Conservation (phyloP, 2,329 filamentous ascomycete species). For the Rhynchosporium agropyri region DNA sequence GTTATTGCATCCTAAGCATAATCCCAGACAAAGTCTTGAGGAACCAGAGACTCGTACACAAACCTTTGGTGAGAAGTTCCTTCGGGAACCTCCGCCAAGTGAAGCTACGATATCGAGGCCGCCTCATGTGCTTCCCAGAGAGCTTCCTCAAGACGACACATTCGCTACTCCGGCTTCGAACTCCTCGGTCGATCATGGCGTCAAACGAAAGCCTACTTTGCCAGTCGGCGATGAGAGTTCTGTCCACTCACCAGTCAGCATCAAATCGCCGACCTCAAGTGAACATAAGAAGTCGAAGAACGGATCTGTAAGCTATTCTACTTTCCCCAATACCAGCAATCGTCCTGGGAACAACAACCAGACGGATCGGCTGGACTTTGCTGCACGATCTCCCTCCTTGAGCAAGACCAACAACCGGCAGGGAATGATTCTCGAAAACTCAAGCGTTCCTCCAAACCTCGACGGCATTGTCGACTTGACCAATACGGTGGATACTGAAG, state of each 20-base stretch:
- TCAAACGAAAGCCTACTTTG: constrained; percentile 20
- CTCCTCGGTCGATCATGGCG: constrained; percentile 9
- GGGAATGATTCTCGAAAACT: constrained; percentile 26
- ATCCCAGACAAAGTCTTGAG: too few species aligned
- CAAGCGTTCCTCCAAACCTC: constrained; percentile 29
- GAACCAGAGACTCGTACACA: constrained; percentile 9
- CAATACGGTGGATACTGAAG: constrained; percentile 39
- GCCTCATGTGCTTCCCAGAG: background rate
- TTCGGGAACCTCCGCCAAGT: constrained; percentile 15
- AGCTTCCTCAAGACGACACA: constrained; percentile 7
- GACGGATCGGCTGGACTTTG: constrained; percentile 1
- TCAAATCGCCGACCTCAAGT: background rate
- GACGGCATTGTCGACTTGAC: constrained; percentile 37
- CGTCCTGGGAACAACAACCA: constrained; percentile 9
- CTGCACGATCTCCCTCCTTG: background rate
- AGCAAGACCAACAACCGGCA: constrained; percentile 17
- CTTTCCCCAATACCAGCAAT: constrained; percentile 19
- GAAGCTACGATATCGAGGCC: background rate
- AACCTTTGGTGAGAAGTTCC: constrained; percentile 8
- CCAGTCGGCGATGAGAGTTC: constrained; percentile 5
- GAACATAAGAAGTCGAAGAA: constrained; percentile 17
- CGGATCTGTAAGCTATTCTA: constrained; percentile 26
- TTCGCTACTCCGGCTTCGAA: background rate
- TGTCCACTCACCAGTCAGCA: constrained; percentile 1
- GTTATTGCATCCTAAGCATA: background rate